Base-by-base conservation (phyloP, 2,329 filamentous ascomycete species). In the Diaporthe australafricana region DNA sequence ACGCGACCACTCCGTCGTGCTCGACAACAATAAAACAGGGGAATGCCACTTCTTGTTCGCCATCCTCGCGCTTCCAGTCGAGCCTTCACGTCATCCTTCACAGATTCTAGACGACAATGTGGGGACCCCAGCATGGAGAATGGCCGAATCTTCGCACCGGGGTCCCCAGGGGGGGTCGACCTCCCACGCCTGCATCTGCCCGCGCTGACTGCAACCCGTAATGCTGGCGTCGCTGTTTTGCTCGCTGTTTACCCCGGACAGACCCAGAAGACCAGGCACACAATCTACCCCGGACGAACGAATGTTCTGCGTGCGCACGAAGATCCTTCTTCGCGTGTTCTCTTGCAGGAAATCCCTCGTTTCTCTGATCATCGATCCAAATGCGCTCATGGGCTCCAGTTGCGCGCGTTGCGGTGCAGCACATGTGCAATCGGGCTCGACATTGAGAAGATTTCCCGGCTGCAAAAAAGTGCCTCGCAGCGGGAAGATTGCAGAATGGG, bases 181-280 rank as follows among this genome's bases (percentile, higher is more conserved):
- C 14, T 35, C 40, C 63, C 47, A 69, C 32, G 27, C 42, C 32
- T 25, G 40, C 12, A 20, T 35, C 22, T 47, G 65, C 50, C 45
- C 65, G 25, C 5, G 65, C 50, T 35, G n/a, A 12, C 17, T 47
- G 27, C 40, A 5, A 22, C n/a, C 20, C n/a, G n/a, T n/a, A 16
- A 11, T 56, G 52, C 60, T 52, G 53, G 63, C 38, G 27, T 66
- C 72, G 72, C 72, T 69, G 50, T 72, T 69, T 69, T 68, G 16
- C 57, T 73, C 72, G 72, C 69, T 20, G 2, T 72, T 69, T 72
- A 73, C 70, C 70, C 72, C 72, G 65, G 70, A 73, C 30, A 42
- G 40, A 48, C 60, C 48, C 42, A 50, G 42, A 11, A 47, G 42
- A 38, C 45, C 60, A 65, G 60, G 60, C 60, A 65, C 60, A 50